A percentile compares a stretch with the other conserved stretches of the same genome.
Evolutionary conservation across 31 red algal genomes (phyloP).

Genomic region (Endocladia muricata): DNA sequence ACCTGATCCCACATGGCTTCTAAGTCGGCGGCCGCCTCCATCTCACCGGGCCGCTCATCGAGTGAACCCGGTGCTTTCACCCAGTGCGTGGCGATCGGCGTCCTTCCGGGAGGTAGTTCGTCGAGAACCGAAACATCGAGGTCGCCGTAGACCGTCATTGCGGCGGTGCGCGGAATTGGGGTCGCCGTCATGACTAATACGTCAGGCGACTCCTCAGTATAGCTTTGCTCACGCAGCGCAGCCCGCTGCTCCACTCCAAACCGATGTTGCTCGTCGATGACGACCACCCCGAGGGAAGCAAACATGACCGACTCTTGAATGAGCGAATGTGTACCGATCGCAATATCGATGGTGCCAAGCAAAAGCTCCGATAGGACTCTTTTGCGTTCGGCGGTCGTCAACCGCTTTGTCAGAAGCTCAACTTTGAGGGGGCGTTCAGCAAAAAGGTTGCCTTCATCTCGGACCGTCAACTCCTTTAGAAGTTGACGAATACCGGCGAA

Average conservation of each 20-base stretch:
- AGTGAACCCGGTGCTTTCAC: no score
- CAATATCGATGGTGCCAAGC: neutral
- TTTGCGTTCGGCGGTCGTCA: neutral
- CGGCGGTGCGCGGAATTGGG: conserved; percentile 9
- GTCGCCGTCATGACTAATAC: conserved; percentile 20
- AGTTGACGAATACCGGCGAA: neutral
- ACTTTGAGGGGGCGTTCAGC: no score
- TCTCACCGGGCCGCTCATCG: no score
- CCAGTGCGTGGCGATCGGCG: neutral
- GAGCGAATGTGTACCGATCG: conserved; percentile 6
- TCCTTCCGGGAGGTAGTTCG: conserved; percentile 15
- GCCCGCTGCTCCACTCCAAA: conserved; percentile 13
- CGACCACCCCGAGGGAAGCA: neutral
- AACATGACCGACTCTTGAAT: conserved; percentile 13
- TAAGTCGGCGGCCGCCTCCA: neutral
- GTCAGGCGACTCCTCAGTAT: neutral
- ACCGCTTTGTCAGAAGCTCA: neutral
- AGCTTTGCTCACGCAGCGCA: neutral
- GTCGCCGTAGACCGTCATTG: conserved; percentile 11
- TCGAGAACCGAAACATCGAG: conserved; percentile 14
- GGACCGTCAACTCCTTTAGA: neutral
- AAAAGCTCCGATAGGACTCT: neutral
- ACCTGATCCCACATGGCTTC: neutral
- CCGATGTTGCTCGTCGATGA: conserved; percentile 20
- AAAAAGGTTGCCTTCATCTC: neutral